A percentile compares a stretch with the other conserved stretches of the same genome.
phyloP scores from a whole-genome alignment of 176 grass and related monocot genomes.

The Rhynchospora tenuis region DNA sequence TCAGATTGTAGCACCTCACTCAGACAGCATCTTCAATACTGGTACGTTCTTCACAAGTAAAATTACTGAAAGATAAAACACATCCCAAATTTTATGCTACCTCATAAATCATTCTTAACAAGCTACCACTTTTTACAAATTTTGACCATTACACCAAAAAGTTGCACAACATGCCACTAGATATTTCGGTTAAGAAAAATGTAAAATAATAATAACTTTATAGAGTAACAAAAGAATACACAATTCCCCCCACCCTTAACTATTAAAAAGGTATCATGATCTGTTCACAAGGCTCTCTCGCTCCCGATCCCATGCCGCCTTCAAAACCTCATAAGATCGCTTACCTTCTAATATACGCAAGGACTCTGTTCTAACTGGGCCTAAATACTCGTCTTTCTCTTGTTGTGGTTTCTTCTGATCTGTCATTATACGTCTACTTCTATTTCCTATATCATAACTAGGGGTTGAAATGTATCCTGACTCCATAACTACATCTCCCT shows the following conservation, averaged over 20 bases:
- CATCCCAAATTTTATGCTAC: not conserved
- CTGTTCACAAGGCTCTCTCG: constrained; percentile 53
- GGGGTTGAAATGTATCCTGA: constrained; percentile 51
- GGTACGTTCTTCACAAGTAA: no score
- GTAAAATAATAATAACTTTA: constrained; percentile 1
- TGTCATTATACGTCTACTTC: constrained; percentile 47
- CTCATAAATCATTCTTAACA: constrained; percentile 7
- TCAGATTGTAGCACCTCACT: no score
- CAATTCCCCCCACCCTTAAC: constrained; percentile 14
- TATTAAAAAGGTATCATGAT: constrained; percentile 27
- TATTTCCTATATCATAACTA: constrained; percentile 50
- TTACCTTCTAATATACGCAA: constrained; percentile 36
- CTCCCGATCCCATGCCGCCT: constrained; percentile 54
- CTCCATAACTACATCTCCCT: constrained; percentile 73
- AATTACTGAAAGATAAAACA: not conserved
- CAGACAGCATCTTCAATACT: no score
- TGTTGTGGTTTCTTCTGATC: constrained; percentile 35
- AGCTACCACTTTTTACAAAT: constrained; percentile 13
- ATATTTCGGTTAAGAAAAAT: not conserved
- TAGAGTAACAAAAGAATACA: constrained; percentile 46
- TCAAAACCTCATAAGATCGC: constrained; percentile 41
- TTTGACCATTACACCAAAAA: constrained; percentile 13
- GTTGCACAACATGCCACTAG: not conserved
- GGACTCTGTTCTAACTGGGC: constrained; percentile 34
- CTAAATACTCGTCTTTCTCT: constrained; percentile 27